These are phyloP conservation scores for Coemansia sp. DNA, from an alignment of 192 early-diverging fungal species.

Conservation along the genomic window DNA sequence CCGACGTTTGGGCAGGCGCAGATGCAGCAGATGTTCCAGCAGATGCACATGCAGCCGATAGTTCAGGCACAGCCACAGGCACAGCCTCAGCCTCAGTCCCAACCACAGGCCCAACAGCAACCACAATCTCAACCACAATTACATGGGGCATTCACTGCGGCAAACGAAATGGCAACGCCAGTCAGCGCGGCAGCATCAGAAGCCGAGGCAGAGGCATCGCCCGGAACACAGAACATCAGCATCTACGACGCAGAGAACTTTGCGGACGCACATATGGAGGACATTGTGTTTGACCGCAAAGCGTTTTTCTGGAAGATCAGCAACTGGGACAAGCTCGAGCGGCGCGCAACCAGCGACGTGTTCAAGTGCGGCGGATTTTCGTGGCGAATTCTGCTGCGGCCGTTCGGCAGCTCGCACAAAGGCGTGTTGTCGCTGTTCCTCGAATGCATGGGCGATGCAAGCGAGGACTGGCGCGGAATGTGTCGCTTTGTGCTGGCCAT, in stretches of 20 bases:
- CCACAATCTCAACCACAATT: constrained; percentile 6
- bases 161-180: constrained; percentile 12
- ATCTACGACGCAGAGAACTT: constrained; percentile 47
- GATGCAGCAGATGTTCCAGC: constrained; percentile 55
- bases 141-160: constrained; percentile 3
- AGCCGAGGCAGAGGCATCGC: background rate
- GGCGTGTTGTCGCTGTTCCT: constrained; percentile 85
- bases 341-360: constrained; percentile 45
- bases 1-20: constrained; percentile 51
- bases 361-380: constrained; percentile 51
- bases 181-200: constrained; percentile 19
- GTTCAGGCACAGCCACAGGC: constrained; percentile 12
- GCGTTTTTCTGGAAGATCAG: constrained; percentile 52
- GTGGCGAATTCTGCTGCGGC: constrained; percentile 88
- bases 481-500: constrained; percentile 84
- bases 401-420: constrained; percentile 75
- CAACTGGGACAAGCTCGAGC: constrained; percentile 51
- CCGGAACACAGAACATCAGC: constrained; percentile 35
- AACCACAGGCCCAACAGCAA: constrained; percentile 12
- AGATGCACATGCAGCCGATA: constrained; percentile 41
- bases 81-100: constrained; percentile 15
- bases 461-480: constrained; percentile 75
- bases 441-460: constrained; percentile 72
- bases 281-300: constrained; percentile 48
- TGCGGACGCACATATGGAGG: constrained; percentile 48